A percentile compares a stretch with the other conserved stretches of the same genome.
These are phyloP conservation scores for Pyronema omphalodes DNA, from an alignment of 495 filamentous ascomycete genomes.

Conservation along the genomic window DNA sequence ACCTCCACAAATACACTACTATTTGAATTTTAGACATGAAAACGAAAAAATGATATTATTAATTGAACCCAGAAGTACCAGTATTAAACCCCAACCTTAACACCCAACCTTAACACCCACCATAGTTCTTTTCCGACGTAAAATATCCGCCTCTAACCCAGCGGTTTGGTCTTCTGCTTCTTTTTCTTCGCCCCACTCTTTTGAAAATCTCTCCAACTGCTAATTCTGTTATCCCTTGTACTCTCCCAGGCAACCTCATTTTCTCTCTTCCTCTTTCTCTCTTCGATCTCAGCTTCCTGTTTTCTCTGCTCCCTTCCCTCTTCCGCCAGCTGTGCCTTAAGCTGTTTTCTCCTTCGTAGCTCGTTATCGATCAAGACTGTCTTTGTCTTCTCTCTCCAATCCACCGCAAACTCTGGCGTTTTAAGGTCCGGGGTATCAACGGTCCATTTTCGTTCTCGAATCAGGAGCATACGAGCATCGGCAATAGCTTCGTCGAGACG, in stretches of 20 bases:
- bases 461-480: conserved; percentile 82
- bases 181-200: conserved; percentile 57
- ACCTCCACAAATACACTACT: too few relatives aligned
- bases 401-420: conserved; percentile 55
- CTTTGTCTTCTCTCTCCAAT: conserved; percentile 85
- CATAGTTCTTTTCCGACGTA: not conserved
- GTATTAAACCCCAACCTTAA: too few relatives aligned
- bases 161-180: conserved; percentile 88
- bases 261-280: conserved; percentile 80
- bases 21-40: too few relatives aligned
- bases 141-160: conserved; percentile 30
- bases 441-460: conserved; percentile 84
- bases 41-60: too few relatives aligned
- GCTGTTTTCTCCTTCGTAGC: conserved; percentile 58
- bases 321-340: conserved; percentile 90
- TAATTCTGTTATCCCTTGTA: conserved; percentile 77
- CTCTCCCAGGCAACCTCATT: conserved; percentile 87
- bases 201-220: conserved; percentile 84
- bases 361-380: conserved; percentile 87
- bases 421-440: conserved; percentile 73
- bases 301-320: conserved; percentile 81
- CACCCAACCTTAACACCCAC: not conserved
- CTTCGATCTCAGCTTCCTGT: conserved; percentile 70
- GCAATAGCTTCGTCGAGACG: conserved; percentile 86
- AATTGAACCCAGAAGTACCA: too few relatives aligned